Conservation (phyloP, 345 rosid species). For the Pugionium dolabratum region DNA sequence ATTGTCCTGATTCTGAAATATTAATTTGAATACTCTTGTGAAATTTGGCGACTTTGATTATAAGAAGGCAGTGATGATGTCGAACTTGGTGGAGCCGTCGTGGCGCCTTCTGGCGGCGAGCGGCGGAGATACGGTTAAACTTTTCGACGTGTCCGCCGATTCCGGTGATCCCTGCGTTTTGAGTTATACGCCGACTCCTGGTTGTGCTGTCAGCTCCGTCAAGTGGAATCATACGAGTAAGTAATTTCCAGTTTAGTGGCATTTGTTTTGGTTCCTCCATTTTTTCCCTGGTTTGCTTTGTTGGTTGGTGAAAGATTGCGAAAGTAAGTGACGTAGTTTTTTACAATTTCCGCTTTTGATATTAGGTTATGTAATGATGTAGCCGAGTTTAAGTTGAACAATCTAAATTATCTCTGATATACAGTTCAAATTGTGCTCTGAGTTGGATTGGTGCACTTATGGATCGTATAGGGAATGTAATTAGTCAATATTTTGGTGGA, state of each 20-base stretch:
- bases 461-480: constrained; percentile 19
- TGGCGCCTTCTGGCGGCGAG: constrained; percentile 67
- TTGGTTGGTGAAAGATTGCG: constrained; percentile 28
- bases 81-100: constrained; percentile 67
- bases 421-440: constrained; percentile 16
- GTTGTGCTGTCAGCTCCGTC: constrained; percentile 71
- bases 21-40: constrained; percentile 2
- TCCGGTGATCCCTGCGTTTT: constrained; percentile 78
- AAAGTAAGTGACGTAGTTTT: constrained; percentile 12
- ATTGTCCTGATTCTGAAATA: constrained; percentile 35
- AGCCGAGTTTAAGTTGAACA: constrained; percentile 6
- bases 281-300: not conserved
- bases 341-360: not conserved
- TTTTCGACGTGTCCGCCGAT: constrained; percentile 71
- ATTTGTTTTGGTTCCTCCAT: not conserved
- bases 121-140: constrained; percentile 91
- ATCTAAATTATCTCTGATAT: constrained; percentile 15
- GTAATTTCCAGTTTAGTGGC: constrained; percentile 26
- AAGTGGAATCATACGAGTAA: constrained; percentile 96
- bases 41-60: not conserved
- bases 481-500: not conserved
- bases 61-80: constrained; percentile 34
- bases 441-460: constrained; percentile 18
- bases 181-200: constrained; percentile 77
- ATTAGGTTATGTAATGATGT: constrained; percentile 3